Evolutionary conservation across 2,329 filamentous ascomycete genomes (phyloP), one percentile per base, ranked within the genome.

Genomic region (Leptographium flavum): DNA sequence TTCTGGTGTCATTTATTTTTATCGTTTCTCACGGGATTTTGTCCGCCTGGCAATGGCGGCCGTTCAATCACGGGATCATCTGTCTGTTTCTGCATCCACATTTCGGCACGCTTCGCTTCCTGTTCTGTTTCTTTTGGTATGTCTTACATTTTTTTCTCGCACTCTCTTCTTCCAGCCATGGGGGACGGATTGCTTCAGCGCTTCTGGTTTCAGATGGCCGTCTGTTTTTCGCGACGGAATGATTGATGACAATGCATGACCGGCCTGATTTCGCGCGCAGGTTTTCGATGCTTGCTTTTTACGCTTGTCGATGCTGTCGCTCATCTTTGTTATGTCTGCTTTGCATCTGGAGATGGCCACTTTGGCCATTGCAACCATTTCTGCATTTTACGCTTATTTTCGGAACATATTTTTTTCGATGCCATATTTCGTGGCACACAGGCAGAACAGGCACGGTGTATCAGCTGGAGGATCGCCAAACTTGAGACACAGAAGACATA

Each of bases 1-100:
- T 50, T 37, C 45, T 46, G 41, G 46, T 55, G 40, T 45, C 37
- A 15, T 25, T 39, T 25, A 42, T 32, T 33, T 40, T 45, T 27
- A 38, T 23, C 19, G 30, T 23, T 45, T 35, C 38, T 43, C 39
- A 23, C 27, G 46, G 33, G 33, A 33, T 36, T 9, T 40, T 36
- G 28, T 36, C 19, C 31, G 22, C 9, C 11, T 11, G 25, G 30
- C 30, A 41, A 21, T 23, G 30, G 37, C 32, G 17, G 40, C 33
- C 22, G 19, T 43, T 38, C 32, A 22, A 25, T 39, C 27, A 23
- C 22, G 42, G 42, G 32, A 22, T 39, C 32, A 22, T 15, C 10
- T 30, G 30, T n/a, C n/a, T n/a, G 33, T 37, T 35, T 42, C 14
- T 28, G 14, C 15, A 15, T 31, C 23, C 39, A 42, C 10, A 17